Base-by-base conservation (phyloP, 2,329 filamentous ascomycete genomes). In the Cercospora zeina region DNA sequence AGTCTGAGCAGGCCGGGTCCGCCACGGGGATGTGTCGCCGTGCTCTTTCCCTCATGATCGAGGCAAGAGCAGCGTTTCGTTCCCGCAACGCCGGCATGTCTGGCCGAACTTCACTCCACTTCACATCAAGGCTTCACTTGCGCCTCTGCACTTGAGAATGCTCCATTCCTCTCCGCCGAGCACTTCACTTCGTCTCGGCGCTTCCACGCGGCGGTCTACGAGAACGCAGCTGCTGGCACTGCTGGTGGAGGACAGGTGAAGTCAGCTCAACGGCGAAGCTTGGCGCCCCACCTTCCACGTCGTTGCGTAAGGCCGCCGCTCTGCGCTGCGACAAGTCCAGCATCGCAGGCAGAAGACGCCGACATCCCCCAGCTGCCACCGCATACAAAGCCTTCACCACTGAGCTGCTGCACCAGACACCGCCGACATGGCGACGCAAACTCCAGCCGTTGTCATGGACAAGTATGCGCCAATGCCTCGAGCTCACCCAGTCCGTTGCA, bases 361-460 rank as follows among this genome's bases (percentile, higher is more conserved):
- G 27, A 51, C 33, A 34, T 31, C 49, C 27, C 33, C n/a, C 14
- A 47, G 19, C 21, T 24, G n/a, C 31, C 11, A 16, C 42, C 36
- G 16, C 31, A 16, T 34, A 60, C 21, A 37, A 39, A 19, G 24
- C 4, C 16, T 21, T 34, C 42, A 34, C 49, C 19, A 45, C 36
- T 30, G 27, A n/a, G 24, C 54, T 54, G 55, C 47, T 51, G 57
- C 61, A 19, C 16, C 21, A 50, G n/a, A 39, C 10, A 24, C 55
- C 59, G 58, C 66, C 66, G 82, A 76, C 73, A 99, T 99, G 95
- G 93, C 95, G 77, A 89, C 90, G 82, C 93, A 97, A 87, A 97
- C 95, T 77, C 95, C 95, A 74, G 95, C 95, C 90, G 95, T 99
- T 97, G 95, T 99, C 91, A 99, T 99, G 93, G 95, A 99, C 95